Evolutionary conservation across 2,329 filamentous ascomycete species (phyloP).

Genomic region (Penicillium crustosum): DNA sequence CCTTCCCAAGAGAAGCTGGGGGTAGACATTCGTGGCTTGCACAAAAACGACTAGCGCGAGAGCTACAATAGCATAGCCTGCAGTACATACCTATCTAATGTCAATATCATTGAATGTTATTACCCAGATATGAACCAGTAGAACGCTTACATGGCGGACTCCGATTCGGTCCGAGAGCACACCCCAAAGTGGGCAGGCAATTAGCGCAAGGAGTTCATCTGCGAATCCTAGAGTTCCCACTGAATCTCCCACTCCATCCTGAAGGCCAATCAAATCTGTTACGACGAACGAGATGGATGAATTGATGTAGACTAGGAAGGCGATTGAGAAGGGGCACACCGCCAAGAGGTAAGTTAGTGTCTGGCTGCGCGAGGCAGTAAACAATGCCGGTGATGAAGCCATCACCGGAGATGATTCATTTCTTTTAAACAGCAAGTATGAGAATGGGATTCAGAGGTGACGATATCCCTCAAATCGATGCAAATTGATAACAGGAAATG

Average conservation of each 20-base stretch:
- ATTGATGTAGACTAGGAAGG: slow-evolving; percentile 66
- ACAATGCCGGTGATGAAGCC: slow-evolving; percentile 39
- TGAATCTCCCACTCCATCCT: slow-evolving; percentile 58
- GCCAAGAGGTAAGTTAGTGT: slow-evolving; percentile 61
- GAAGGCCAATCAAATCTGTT: slow-evolving; percentile 60
- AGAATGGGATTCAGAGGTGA: not conserved
- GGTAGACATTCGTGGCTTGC: slow-evolving; percentile 83
- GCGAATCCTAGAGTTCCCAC: slow-evolving; percentile 56
- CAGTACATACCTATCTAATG: slow-evolving; percentile 53
- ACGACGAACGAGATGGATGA: slow-evolving; percentile 64
- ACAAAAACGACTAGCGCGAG: slow-evolving; percentile 76
- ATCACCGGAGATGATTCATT: slow-evolving; percentile 27
- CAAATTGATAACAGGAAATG: not conserved
- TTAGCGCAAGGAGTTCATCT: slow-evolving; percentile 50
- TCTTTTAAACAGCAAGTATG: not conserved
- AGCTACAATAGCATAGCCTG: slow-evolving; percentile 81
- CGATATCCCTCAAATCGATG: not conserved
- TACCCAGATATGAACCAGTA: not conserved
- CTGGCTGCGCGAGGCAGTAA: slow-evolving; percentile 60
- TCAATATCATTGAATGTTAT: not conserved
- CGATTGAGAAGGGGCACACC: slow-evolving; percentile 64
- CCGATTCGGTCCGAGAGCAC: slow-evolving; percentile 51
- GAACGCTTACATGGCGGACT: slow-evolving; percentile 45
- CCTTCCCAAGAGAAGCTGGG: slow-evolving; percentile 78
- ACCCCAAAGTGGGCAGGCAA: slow-evolving; percentile 53